Evolutionary conservation across 257 asterid genomes (phyloP), one percentile per base, ranked within the genome.

Genomic region (Solanum sejunctum): DNA sequence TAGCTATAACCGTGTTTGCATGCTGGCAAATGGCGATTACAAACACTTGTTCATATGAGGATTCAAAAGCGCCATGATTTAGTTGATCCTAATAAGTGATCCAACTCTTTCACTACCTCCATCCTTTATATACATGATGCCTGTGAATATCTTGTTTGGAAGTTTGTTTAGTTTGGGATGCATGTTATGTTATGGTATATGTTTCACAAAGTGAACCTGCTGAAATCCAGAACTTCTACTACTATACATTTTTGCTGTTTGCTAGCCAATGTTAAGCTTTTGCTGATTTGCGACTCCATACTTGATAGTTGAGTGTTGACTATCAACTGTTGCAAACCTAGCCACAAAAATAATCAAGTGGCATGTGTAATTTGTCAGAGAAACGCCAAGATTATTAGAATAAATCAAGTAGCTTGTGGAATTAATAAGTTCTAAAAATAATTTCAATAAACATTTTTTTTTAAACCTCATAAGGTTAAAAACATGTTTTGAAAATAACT

Each of bases 21-120:
- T 89, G 85, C 94, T 89, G 77, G 97, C 98, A 28, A 95, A 93
- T 86, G 97, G 98, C 79, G 95, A 93, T 72, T 93, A 86, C 85
- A 92, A 92, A 63, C 94, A 92, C 89, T 78, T 93, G 91, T 92
- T 93, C 86, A 88, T 91, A 84, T 92, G 88, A 93, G 89, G 56
- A 77, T 12, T 63, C 45, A 54, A 28, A 52, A 51, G 28, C 41
- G 2, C 51, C 82, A 77, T 77, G 63, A 13, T 75, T 2, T 15
- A 51, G 43, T 23, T 60, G 82, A 49, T 75, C 57, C 80, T 20
- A 18, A 7, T 18, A 41, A 52, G 60, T 45, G 32, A 20, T 70
- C 26, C 39, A 13, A 41, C 58, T 61, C 54, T 21, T 71, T 72
- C 66, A 15, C 7, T 1, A 23, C 20, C 78, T 78, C 52, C 43